Evolutionary conservation across 768 basidiomycete species (phyloP).

Genomic region (Suillus spraguei): DNA sequence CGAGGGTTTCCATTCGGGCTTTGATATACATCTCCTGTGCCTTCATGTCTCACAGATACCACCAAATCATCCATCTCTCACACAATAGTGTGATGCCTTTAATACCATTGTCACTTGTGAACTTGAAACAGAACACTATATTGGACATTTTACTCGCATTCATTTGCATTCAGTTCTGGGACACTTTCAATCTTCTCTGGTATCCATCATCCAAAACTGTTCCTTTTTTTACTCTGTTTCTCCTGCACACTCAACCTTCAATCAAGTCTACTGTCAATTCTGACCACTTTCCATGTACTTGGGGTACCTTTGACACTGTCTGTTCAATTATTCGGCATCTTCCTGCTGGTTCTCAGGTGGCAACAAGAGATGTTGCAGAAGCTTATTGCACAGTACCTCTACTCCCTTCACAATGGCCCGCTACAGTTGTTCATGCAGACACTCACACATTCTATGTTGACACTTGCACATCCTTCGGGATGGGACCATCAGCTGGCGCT

Average conservation of each 20-base stretch:
- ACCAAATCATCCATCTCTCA: no score
- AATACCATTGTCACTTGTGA: rapidly evolving
- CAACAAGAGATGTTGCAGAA: background rate
- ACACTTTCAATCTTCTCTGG: no score
- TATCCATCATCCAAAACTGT: no score
- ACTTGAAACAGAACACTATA: background rate
- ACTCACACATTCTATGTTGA: no score
- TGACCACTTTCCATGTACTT: background rate
- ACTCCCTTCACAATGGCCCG: background rate
- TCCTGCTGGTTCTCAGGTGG: background rate
- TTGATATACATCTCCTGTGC: no score
- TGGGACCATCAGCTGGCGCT: no score
- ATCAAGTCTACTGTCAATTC: background rate
- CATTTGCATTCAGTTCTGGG: background rate
- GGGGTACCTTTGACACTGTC: background rate
- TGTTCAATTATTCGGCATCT: background rate
- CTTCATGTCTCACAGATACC: no score
- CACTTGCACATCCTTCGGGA: no score
- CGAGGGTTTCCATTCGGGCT: no score
- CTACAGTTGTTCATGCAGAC: no score
- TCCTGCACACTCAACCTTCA: background rate
- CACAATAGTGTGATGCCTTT: background rate
- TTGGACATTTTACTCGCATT: background rate
- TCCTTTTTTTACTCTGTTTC: background rate
- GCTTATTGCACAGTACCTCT: background rate